phyloP scores from a whole-genome alignment of 441 rosid species.

The Gossypium laxum region DNA sequence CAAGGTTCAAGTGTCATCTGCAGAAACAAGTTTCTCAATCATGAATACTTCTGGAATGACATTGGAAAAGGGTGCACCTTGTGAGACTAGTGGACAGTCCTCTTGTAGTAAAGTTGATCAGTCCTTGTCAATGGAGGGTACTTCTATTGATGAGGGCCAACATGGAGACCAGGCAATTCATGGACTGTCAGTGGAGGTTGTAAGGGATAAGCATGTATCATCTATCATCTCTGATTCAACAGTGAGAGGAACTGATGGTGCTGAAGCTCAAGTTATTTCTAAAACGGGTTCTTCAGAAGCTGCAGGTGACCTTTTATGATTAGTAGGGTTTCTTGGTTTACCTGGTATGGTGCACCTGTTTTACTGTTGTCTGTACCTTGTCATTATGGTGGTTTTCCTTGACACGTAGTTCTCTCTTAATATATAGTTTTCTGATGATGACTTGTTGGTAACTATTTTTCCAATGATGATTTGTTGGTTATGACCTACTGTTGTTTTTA shows the following conservation, averaged over 20 bases:
- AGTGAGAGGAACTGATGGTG: slow-evolving; percentile 23
- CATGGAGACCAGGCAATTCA: slow-evolving; percentile 20
- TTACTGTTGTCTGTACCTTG: neutral
- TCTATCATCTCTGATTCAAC: slow-evolving; percentile 25
- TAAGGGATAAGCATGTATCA: slow-evolving; percentile 22
- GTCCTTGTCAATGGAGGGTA: slow-evolving; percentile 24
- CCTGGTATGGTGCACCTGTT: neutral
- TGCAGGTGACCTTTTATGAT: slow-evolving; percentile 37
- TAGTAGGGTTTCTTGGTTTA: neutral
- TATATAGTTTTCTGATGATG: neutral
- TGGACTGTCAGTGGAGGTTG: slow-evolving; percentile 25
- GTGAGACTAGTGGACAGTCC: slow-evolving; percentile 21
- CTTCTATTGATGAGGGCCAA: slow-evolving; percentile 27
- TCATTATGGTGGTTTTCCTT: neutral
- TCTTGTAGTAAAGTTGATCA: slow-evolving; percentile 23
- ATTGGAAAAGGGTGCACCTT: slow-evolving; percentile 20
- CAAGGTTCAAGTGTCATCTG: slow-evolving; percentile 23
- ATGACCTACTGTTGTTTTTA: neutral
- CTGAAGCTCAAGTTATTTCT: slow-evolving; percentile 21
- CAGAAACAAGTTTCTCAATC: slow-evolving; percentile 24
- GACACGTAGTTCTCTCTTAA: neutral
- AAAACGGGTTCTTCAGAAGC: slow-evolving; percentile 23
- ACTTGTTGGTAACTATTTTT: too few relatives aligned
- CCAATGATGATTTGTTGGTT: neutral
- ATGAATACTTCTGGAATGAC: slow-evolving; percentile 22